These are phyloP conservation scores for Hondaea fermentalgiana DNA, from an alignment of 108 stramenopile species.

Conservation along the genomic window DNA sequence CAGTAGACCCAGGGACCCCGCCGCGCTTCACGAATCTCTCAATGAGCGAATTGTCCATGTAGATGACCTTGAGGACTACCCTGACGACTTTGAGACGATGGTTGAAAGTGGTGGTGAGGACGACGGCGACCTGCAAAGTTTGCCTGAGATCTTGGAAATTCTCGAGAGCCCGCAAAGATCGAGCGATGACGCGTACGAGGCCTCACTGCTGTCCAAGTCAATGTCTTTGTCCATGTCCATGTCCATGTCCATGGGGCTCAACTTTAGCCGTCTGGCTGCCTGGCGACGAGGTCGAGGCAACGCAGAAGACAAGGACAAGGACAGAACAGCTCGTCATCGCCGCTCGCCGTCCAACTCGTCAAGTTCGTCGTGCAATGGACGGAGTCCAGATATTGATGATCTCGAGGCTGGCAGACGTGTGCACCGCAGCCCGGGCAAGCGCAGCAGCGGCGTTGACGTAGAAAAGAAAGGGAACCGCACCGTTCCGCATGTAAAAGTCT, in stretches of 20 bases:
- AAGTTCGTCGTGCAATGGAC: background rate
- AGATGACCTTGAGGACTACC: background rate
- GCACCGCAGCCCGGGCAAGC: background rate
- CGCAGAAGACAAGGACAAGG: background rate
- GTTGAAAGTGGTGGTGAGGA: background rate
- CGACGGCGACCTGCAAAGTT: background rate
- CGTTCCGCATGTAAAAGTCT: background rate
- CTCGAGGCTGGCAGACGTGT: background rate
- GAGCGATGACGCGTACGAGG: background rate
- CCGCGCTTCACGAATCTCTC: too few relatives aligned
- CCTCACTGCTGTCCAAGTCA: background rate
- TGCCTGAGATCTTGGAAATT: background rate
- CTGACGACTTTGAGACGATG: background rate
- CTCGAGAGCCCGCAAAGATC: background rate
- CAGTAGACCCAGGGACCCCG: too few relatives aligned
- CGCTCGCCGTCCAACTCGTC: background rate
- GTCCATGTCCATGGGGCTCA: background rate
- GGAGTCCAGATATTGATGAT: background rate
- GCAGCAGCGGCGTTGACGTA: background rate
- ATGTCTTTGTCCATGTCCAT: background rate
- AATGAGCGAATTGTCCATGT: background rate
- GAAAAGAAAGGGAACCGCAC: background rate
- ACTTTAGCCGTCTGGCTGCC: background rate
- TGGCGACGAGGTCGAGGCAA: background rate
- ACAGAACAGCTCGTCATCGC: background rate